Evolutionary conservation across 169 alveolate genomes (phyloP), one percentile per base, ranked within the genome.

Genomic region (Cyclospora cayetanensis): DNA sequence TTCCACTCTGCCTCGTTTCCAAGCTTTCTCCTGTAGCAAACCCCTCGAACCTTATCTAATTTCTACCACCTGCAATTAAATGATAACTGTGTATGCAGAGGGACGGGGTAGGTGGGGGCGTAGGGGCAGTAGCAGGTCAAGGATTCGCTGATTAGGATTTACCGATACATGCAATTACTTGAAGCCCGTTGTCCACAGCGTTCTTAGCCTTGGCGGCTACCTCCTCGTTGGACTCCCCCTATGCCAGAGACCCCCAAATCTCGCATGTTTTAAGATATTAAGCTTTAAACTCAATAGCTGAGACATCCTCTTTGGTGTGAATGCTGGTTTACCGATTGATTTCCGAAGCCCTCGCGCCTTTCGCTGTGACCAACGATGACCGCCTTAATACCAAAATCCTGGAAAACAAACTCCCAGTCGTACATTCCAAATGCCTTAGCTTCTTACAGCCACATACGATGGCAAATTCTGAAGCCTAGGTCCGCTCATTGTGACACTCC

Each of bases 361-460:
- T 99, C 99, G 41, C 99, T 97, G 94, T 99, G 99, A 15, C 99
- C 99, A 43, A 98, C 91, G 42, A 99, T 92, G 35, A 97, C 95
- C 99, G 99, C 98, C 35, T 96, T 93, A n/a, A 98, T 79, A 1
- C 98, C 99, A 37, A 97, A 87, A 79, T 98, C 99, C 85, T 95
- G 96, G 92, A 97, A 97, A 37, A 96, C 97, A 43, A 97, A 98
- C 76, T 97, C 93, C 22, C 98, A 63, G 27, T n/a, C 35, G 12
- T 60, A 60, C 11, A 60, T 15, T 31, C 35, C 11, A n/a, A 60
- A n/a, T 15, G 34, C 31, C 11, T n/a, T n/a, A n/a, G n/a, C n/a
- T n/a, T n/a, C n/a, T n/a, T n/a, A n/a, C n/a, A n/a, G n/a, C n/a
- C n/a, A n/a, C n/a, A n/a, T n/a, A n/a, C n/a, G n/a, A n/a, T n/a